These are phyloP conservation scores for Omphalotus guepiniiformis DNA, from an alignment of 768 basidiomycete genomes.

Conservation along the genomic window DNA sequence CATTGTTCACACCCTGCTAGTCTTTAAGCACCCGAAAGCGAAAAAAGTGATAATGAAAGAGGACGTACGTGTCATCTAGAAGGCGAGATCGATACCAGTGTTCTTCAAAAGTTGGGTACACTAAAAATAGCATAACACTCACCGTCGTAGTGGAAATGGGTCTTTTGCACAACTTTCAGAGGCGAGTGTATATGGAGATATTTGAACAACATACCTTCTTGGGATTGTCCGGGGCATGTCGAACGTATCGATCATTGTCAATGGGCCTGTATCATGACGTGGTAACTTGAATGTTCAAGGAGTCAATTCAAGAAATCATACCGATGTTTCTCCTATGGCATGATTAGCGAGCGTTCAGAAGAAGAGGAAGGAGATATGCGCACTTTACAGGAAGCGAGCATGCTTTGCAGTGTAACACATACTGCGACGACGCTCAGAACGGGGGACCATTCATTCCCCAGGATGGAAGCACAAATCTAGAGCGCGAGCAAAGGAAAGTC, in stretches of 20 bases:
- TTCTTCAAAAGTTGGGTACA: no score
- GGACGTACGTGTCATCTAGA: slow-evolving; percentile 59
- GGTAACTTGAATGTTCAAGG: slow-evolving; percentile 8
- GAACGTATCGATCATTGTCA: slow-evolving; percentile 83
- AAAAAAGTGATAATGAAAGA: slow-evolving; percentile 4
- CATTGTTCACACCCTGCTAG: no score
- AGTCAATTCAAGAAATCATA: slow-evolving; percentile 25
- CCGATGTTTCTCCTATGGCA: slow-evolving; percentile 56
- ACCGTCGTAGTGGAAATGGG: slow-evolving; percentile 82
- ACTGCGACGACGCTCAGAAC: slow-evolving; percentile 80
- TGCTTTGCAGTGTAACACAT: slow-evolving; percentile 85
- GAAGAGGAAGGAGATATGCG: slow-evolving; percentile 2
- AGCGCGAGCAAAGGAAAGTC: background rate
- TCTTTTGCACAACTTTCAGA: slow-evolving; percentile 36
- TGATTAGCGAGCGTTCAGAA: background rate
- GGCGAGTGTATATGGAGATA: slow-evolving; percentile 12
- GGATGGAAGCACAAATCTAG: slow-evolving; percentile 86
- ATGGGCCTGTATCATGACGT: slow-evolving; percentile 71
- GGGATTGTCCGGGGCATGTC: slow-evolving; percentile 74
- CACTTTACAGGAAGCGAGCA: slow-evolving; percentile 92
- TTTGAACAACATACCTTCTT: slow-evolving; percentile 60
- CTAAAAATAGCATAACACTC: slow-evolving; percentile 18
- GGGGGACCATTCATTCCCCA: slow-evolving; percentile 78
- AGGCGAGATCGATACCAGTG: no score
- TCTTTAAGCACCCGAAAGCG: no score